A percentile compares a stretch with the other conserved stretches of the same genome.
Evolutionary conservation across 2,329 filamentous ascomycete species (phyloP).

Genomic region (Spiromastix sp.): DNA sequence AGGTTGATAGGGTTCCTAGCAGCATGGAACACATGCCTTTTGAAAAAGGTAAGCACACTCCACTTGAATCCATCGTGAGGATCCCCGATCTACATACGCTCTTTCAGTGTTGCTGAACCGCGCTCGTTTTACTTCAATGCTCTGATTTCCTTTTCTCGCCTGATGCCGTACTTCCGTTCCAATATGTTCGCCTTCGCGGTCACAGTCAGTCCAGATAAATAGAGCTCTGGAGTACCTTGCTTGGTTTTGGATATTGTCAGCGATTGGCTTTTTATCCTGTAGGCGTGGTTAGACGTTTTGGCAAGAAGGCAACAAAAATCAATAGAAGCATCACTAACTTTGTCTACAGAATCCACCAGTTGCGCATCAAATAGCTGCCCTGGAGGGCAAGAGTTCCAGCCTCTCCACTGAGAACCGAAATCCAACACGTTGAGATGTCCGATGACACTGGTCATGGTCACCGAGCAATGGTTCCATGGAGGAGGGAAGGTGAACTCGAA

Average conservation of each 20-base stretch:
- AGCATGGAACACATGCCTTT: slow-evolving; percentile 74
- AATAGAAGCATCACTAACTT: slow-evolving; percentile 39
- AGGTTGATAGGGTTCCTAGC: slow-evolving; percentile 66
- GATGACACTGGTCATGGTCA: slow-evolving; percentile 87
- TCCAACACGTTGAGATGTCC: slow-evolving; percentile 79
- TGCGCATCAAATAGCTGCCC: slow-evolving; percentile 70
- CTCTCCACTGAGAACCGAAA: slow-evolving; percentile 62
- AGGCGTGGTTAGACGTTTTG: slow-evolving; percentile 6
- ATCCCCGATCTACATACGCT: slow-evolving; percentile 48
- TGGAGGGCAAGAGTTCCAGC: slow-evolving; percentile 74
- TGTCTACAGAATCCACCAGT: slow-evolving; percentile 56
- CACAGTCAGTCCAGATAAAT: slow-evolving; percentile 98
- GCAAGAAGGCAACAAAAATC: background rate
- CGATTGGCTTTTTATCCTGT: slow-evolving; percentile 69
- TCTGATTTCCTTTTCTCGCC: slow-evolving; percentile 61
- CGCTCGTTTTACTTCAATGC: slow-evolving; percentile 72
- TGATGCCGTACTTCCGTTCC: slow-evolving; percentile 80
- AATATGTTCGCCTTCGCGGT: slow-evolving; percentile 94
- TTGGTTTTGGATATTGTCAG: slow-evolving; percentile 72
- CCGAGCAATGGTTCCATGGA: slow-evolving; percentile 68
- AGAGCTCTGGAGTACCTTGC: slow-evolving; percentile 63
- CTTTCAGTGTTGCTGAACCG: slow-evolving; percentile 93
- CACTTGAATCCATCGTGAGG: background rate
- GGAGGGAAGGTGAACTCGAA: slow-evolving; percentile 82
- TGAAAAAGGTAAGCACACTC: slow-evolving; percentile 7